Percentiles rank a stretch among this genome's conserved stretches.
phyloP scores from a whole-genome alignment of 345 rosid species.

The Aquilaria yunnanensis region DNA sequence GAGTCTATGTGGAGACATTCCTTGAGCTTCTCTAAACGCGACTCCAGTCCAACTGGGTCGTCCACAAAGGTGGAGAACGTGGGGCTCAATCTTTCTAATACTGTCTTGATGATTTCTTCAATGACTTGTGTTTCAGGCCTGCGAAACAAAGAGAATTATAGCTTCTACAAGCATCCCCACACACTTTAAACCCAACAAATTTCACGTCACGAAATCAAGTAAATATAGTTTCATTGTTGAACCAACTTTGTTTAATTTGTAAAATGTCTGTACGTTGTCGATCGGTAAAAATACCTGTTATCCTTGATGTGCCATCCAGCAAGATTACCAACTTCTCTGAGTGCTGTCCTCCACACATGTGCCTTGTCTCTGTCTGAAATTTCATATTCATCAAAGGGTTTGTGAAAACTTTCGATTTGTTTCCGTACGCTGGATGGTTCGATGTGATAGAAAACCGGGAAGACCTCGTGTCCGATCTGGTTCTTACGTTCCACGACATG shows the following conservation, averaged over 20 bases:
- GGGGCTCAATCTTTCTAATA: neutral
- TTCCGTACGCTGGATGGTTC: neutral
- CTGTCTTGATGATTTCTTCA: neutral
- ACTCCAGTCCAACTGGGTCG: constrained; percentile 9
- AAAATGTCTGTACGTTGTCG: too few relatives aligned
- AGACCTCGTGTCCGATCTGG: too few relatives aligned
- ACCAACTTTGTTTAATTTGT: too few relatives aligned
- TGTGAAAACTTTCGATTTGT: neutral
- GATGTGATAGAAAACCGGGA: neutral
- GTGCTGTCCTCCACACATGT: neutral
- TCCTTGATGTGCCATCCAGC: neutral
- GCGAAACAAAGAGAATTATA: neutral
- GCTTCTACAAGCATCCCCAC: too few relatives aligned
- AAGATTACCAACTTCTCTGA: neutral
- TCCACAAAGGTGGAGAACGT: neutral
- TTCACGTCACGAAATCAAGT: too few relatives aligned
- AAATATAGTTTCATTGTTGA: too few relatives aligned
- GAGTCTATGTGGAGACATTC: constrained; percentile 2
- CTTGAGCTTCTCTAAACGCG: neutral
- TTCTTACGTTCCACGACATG: constrained; percentile 5
- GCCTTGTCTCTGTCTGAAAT: neutral
- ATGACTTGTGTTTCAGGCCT: neutral
- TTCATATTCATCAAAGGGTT: neutral
- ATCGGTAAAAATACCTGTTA: neutral
- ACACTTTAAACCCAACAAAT: too few relatives aligned